Evolutionary conservation across 345 rosid genomes (phyloP).

Genomic region (Linum usitatissimum): DNA sequence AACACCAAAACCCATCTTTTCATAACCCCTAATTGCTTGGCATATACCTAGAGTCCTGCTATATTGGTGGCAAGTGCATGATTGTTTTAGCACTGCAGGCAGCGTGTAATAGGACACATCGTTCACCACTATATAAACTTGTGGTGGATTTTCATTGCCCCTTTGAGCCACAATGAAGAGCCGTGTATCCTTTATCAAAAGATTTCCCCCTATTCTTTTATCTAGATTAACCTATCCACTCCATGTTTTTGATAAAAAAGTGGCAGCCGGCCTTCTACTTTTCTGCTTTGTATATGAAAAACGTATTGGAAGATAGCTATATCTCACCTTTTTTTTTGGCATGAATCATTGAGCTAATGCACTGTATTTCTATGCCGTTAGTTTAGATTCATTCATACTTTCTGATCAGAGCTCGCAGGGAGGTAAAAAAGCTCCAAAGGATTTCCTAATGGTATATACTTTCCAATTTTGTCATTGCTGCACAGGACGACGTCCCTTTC

Average conservation of each 20-base stretch:
- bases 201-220: no score
- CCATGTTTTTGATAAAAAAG: conserved; percentile 1
- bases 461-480: conserved; percentile 5
- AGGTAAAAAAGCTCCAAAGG: no score
- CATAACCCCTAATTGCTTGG: not conserved
- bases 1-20: conserved; percentile 7
- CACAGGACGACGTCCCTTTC: conserved; percentile 10
- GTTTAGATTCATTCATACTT: not conserved
- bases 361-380: not conserved
- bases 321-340: not conserved
- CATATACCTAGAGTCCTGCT: conserved; percentile 13
- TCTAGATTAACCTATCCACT: no score
- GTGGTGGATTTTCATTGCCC: conserved; percentile 14
- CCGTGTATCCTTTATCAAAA: conserved; percentile 4
- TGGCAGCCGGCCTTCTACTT: not conserved
- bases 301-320: not conserved
- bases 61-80: conserved; percentile 6
- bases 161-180: conserved; percentile 16
- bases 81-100: not conserved
- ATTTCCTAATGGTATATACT: not conserved
- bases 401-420: not conserved
- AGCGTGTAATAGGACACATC: conserved; percentile 15
- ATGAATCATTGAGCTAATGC: not conserved
- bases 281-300: not conserved
- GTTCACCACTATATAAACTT: conserved; percentile 25